Evolutionary conservation across 441 rosid species (phyloP), one percentile per base, ranked within the genome.

Genomic region (Gossypium gossypioides): DNA sequence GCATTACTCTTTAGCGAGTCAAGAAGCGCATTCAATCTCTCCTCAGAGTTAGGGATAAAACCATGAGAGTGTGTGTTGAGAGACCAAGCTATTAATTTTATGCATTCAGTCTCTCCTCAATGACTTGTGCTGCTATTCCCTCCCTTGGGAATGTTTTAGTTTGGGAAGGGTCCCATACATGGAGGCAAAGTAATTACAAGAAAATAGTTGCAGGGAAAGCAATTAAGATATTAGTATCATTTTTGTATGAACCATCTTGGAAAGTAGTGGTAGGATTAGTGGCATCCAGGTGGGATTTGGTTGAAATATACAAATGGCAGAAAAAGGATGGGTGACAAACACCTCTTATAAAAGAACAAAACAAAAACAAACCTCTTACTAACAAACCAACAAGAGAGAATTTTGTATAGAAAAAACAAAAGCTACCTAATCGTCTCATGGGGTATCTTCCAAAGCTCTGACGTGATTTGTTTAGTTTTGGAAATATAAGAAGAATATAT

Each of bases 401-500:
- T 18, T 54, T 18, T 18, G 24, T 18, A 19, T 54, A 18, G 3
- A 19, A 19, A 32, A 7, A 29, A 22, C 6, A 27, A 13, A 42
- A 21, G 54, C 32, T 42, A 42, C 68, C 9, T 1, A 9, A 19
- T 29, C 22, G 32, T 64, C 21, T 24, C 12, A 54, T 54, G 7
- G 70, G 69, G 70, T 22, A 46, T 66, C 40, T 66, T 48, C 22
- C 22, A 15, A 65, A 65, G 68, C 3, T 66, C 12, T n/a, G n/a
- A 67, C 42, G 27, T 65, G 21, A 8, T 15, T 13, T 46, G 7
- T 10, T 65, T 65, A 64, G 32, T 64, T 40, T 21, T 21, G 34
- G 2, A 13, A 66, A 22, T 22, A 27, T 5, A 40, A 9, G 42
- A n/a, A 19, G 3, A 51, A 42, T 32, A 60, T 19, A 29, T 60